Base-by-base conservation (phyloP, 208 protist species). In the Leptomonas seymouri region DNA sequence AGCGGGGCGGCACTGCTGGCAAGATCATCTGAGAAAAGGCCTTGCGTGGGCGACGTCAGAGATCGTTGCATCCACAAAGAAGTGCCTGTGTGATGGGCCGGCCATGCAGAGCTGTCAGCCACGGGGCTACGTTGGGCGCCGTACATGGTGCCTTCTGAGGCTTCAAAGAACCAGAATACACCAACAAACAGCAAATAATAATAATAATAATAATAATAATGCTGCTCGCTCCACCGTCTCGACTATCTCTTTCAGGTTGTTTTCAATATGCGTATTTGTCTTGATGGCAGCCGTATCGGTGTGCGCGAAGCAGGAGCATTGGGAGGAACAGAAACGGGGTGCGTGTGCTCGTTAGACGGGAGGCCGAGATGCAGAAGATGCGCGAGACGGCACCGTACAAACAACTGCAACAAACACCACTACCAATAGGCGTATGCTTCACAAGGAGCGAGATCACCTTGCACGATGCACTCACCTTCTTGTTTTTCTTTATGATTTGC, bases 1-100 rank as follows among this genome's bases (percentile, higher is more conserved):
- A 77, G 71, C 28, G 71, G 45, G 5, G 49, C 27, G 7, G 62
- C 36, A 15, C 59, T 44, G 39, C 25, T 18, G 28, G 41, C 62
- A 45, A 55, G 21, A 34, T 25, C 28, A 0, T 71, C 56, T 18
- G 39, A 48, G 63, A 64, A 46, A 36, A 51, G 30, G n/a, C 7
- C 27, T 16, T 61, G 46, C 34, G 51, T 34, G 46, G 31, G 41
- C 18, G 63, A 58, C 36, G 46, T 21, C 18, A 42, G 12, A 56
- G 46, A 41, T 20, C 0, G 54, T 2, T 53, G 51, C 9, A 11
- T 45, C 67, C 59, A 59, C 36, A 42, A 25, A n/a, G 60, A 30
- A 18, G 48, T 34, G 11, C 20, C 36, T 2, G 30, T 16, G 21
- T 36, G 21, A 7, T 18, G 48, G 1, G 34, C 48, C 3, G 31